Base-by-base conservation (phyloP, 75 land plant genomes). In the Pinus taeda region DNA sequence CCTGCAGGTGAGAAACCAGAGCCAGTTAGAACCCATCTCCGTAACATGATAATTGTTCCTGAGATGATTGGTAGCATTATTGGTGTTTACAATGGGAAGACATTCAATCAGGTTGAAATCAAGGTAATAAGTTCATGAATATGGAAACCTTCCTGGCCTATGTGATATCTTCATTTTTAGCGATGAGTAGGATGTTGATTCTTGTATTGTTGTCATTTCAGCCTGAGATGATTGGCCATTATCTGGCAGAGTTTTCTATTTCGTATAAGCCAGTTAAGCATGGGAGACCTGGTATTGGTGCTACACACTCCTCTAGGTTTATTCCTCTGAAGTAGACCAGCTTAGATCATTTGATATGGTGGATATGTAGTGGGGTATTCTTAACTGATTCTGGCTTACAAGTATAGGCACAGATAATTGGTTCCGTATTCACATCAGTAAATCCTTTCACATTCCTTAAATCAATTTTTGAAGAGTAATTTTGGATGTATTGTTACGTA, bases 241-340 rank as follows among this genome's bases (percentile, higher is more conserved):
- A 96, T 75, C 79, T 96, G 58, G 98, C 91, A 15, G 98, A 96
- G 84, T 96, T 96, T 79, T 96, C 98, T 13, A 96, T 96, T 82
- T 88, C 91, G 6, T 96, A 96, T 87, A 96, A 96, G 86, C 98
- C 98, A 45, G 98, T 96, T 22, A 96, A 96, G 91, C 98, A 96
- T 36, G 98, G 98, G 39, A 88, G 98, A 60, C 98, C 98, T 63
- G 98, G 98, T 87, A 91, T 95, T 83, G 98, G 98, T 84, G 98
- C 98, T 57, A 95, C 98, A 72, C 98, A 95, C 85, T 95, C 98
- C 0, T 95, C 98, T 1, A 89, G 97, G 87, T 95, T 95, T 80
- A 95, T 95, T 87, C 98, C 97, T 81, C 92, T 95, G 56, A 95
- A 95, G 87, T 95, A 90, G 79, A 57, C 75, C 12, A 11, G 55